Base-by-base conservation (phyloP, 2,329 filamentous ascomycete genomes). In the Pleurostoma richardsiae region DNA sequence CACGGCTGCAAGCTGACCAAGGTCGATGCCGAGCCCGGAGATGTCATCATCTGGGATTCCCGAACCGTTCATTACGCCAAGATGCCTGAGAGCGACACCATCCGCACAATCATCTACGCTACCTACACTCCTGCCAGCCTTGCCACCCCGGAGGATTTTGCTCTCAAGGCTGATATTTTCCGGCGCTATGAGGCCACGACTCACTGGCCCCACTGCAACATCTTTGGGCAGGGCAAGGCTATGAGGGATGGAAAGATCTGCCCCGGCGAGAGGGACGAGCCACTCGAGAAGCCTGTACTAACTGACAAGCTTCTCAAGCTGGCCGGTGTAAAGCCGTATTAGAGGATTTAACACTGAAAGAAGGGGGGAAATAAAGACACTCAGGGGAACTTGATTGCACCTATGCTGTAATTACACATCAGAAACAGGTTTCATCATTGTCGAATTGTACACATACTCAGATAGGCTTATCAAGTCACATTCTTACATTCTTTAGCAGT, bases 1-100 rank as follows among this genome's bases (percentile, higher is more conserved):
- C 54, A 54, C 28, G 63, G 62, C 30, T 49, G 56, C 11, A 44
- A 58, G 40, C 60, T 58, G 47, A 46, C 56, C 38, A 69, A 68
- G 50, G 54, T 68, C 5, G 57, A 55, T 46, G 61, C 59, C 6
- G 66, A 67, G n/a, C 56, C 59, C 0, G 66, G 66, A 2, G 65
- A 68, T 46, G 51, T 69, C 10, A 57, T 69, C 26, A 46, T 68
- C 0, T 69, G 66, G 65, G 66, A 69, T 46, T 59, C 55, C 29
- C 57, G 63, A 4, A 63, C 59, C 4, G 55, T 62, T 6, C 65
- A 68, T 45, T 70, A 65, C 41, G 66, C 65, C 11, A 46, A 57
- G 3, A 59, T 62, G 28, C 63, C 65, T 0, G 30, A 47, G 28
- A 58, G 58, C 4, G 49, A 45, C 2, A 44, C 50, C 26, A 61